Percentiles rank a stretch among this genome's conserved stretches.
Conservation (phyloP, 2,329 filamentous ascomycete species). For the Pezicula rhizophila region DNA sequence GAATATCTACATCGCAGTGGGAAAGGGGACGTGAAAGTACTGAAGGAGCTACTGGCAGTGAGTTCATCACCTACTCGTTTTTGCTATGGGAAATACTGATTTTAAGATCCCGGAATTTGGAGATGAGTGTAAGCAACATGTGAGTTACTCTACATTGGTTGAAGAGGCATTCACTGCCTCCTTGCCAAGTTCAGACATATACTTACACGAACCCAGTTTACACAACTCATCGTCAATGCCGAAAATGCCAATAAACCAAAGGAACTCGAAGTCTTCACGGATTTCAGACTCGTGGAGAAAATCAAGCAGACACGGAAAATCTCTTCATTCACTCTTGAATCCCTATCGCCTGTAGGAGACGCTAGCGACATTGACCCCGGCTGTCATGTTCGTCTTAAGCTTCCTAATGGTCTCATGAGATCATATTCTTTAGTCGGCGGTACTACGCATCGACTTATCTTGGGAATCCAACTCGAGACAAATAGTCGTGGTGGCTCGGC, state of each 20-base stretch:
- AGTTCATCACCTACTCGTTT: neutral
- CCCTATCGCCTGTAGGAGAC: slow-evolving; percentile 29
- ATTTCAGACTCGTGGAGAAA: slow-evolving; percentile 40
- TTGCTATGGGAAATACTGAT: too few relatives aligned
- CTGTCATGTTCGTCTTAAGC: slow-evolving; percentile 49
- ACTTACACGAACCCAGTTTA: slow-evolving; percentile 37
- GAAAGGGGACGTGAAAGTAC: slow-evolving; percentile 41
- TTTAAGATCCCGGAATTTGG: slow-evolving; percentile 23
- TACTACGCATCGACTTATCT: slow-evolving; percentile 41
- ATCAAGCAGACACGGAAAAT: slow-evolving; percentile 44
- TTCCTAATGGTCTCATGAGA: slow-evolving; percentile 50
- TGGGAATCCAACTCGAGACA: slow-evolving; percentile 52
- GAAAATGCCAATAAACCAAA: slow-evolving; percentile 19
- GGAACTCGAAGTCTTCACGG: slow-evolving; percentile 28
- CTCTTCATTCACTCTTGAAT: slow-evolving; percentile 46
- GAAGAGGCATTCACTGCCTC: neutral
- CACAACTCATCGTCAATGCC: slow-evolving; percentile 43
- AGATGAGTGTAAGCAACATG: slow-evolving; percentile 37
- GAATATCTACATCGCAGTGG: slow-evolving; percentile 53
- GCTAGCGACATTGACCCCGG: slow-evolving; percentile 36
- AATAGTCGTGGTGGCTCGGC: slow-evolving; percentile 53
- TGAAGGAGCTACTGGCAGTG: slow-evolving; percentile 37
- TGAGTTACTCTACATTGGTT: neutral
- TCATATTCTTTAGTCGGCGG: slow-evolving; percentile 56
- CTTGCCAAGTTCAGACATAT: slow-evolving; percentile 30